Evolutionary conservation across 2,329 filamentous ascomycete genomes (phyloP).

Genomic region (Cercospora sojina): DNA sequence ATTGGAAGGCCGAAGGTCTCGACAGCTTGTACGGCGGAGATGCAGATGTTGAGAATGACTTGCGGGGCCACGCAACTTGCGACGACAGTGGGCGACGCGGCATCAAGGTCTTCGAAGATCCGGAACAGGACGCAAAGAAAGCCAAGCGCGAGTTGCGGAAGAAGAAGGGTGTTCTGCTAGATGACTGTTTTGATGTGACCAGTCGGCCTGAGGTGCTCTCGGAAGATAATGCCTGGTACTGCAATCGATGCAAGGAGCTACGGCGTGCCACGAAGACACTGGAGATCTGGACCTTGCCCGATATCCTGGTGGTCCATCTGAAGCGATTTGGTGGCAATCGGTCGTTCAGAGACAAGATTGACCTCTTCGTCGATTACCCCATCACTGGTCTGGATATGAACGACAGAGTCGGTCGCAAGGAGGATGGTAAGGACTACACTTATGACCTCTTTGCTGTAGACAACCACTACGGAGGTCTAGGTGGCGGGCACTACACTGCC

Average conservation of each 20-base stretch:
- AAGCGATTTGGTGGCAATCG: constrained; percentile 91
- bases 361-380: constrained; percentile 87
- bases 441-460: constrained; percentile 96
- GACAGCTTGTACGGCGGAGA: constrained; percentile 64
- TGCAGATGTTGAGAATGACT: constrained; percentile 46
- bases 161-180: constrained; percentile 75
- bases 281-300: constrained; percentile 93
- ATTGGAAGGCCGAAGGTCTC: constrained; percentile 73
- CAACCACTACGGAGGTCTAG: constrained; percentile 89
- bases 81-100: constrained; percentile 57
- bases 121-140: constrained; percentile 64
- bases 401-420: constrained; percentile 72
- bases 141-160: constrained; percentile 63
- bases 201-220: constrained; percentile 91
- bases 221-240: constrained; percentile 97
- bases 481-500: constrained; percentile 94
- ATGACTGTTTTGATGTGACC: constrained; percentile 92
- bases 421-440: constrained; percentile 75
- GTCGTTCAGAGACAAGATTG: constrained; percentile 83
- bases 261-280: constrained; percentile 93
- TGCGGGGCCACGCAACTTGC: constrained; percentile 56
- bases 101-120: constrained; percentile 52
- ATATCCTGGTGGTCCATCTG: constrained; percentile 90
- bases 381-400: constrained; percentile 82
- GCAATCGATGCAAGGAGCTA: constrained; percentile 91